A percentile compares a stretch with the other conserved stretches of the same genome.
Evolutionary conservation across 345 rosid genomes (phyloP).

Genomic region (Cardamine occulta): DNA sequence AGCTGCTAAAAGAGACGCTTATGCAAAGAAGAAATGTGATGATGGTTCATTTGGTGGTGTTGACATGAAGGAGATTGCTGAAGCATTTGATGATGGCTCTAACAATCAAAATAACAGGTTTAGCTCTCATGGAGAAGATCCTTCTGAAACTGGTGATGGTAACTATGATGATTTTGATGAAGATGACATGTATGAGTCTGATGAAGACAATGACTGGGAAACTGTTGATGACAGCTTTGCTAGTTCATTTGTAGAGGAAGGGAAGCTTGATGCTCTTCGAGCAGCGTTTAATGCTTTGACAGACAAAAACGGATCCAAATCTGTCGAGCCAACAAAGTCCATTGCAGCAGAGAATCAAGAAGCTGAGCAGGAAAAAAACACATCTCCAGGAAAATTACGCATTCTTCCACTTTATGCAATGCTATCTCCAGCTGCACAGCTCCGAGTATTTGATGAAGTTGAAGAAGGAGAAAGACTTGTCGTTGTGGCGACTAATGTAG

Average conservation of each 20-base stretch:
- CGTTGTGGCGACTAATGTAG: constrained; percentile 94
- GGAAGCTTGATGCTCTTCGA: constrained; percentile 63
- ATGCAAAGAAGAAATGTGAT: constrained; percentile 31
- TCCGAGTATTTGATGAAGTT: constrained; percentile 72
- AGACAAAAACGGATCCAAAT: constrained; percentile 46
- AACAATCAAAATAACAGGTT: constrained; percentile 55
- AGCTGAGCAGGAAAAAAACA: constrained; percentile 37
- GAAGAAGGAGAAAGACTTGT: constrained; percentile 85
- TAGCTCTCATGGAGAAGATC: constrained; percentile 62
- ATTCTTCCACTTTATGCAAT: constrained; percentile 93
- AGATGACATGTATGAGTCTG: constrained; percentile 53
- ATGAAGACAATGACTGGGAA: constrained; percentile 76
- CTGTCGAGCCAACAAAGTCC: constrained; percentile 37
- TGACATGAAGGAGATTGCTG: constrained; percentile 74
- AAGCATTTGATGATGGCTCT: constrained; percentile 61
- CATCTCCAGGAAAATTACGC: constrained; percentile 44
- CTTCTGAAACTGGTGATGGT: constrained; percentile 40
- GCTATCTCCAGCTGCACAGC: constrained; percentile 88
- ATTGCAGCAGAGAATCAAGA: constrained; percentile 31
- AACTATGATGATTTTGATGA: constrained; percentile 29
- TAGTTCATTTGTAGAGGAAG: constrained; percentile 39
- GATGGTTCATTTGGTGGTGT: constrained; percentile 50
- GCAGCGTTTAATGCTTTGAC: constrained; percentile 75
- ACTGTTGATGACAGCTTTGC: constrained; percentile 44
- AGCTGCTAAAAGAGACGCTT: constrained; percentile 37